Evolutionary conservation across 2,329 filamentous ascomycete genomes (phyloP), one percentile per base, ranked within the genome.

Genomic region (Ascochyta clinopodiicola): DNA sequence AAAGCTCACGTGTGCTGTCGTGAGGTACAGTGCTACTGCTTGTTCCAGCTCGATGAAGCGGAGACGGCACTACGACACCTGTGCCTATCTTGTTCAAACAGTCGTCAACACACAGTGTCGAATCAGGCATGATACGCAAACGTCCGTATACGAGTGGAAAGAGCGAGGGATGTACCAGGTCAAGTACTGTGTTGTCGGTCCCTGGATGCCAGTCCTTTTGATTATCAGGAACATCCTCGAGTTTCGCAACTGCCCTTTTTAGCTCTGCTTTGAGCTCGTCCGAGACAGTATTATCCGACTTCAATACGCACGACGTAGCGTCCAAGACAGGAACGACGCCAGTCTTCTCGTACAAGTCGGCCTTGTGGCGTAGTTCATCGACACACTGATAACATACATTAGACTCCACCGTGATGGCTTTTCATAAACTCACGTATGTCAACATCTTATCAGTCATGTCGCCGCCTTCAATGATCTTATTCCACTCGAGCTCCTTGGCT

Each of bases 121-220:
- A 54, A 22, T 60, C 27, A 12, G 37, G 35, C 3, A 69, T 40
- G 31, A 66, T 63, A 19, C 54, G 44, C 22, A 51, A 55, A 31
- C 54, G 51, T 0, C 82, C 83, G 60, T 84, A 86, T 1, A 84
- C 66, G 0, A 89, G 71, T 0, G 87, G 86, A 60, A 81, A 89
- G 3, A 89, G 75, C 0, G 85, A 89, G 1, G 87, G 86, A 61
- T 89, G 82, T 2, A 89, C 79, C 1, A 89, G 72, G 63, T 90
- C 44, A 8, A 35, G 63, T 34, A 57, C 82, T 49, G 79, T 80
- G 0, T 74, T 71, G 29, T 85, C 75, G 0, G 82, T 85, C 2
- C 80, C 76, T 0, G 86, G 86, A 67, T 89, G 84, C 80, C 82
- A 89, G 67, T 88, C 86, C 57, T 82, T 80, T 29, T 77, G 51